Base-by-base conservation (phyloP, 2,329 filamentous ascomycete species). In the Exserohilum rostratum region DNA sequence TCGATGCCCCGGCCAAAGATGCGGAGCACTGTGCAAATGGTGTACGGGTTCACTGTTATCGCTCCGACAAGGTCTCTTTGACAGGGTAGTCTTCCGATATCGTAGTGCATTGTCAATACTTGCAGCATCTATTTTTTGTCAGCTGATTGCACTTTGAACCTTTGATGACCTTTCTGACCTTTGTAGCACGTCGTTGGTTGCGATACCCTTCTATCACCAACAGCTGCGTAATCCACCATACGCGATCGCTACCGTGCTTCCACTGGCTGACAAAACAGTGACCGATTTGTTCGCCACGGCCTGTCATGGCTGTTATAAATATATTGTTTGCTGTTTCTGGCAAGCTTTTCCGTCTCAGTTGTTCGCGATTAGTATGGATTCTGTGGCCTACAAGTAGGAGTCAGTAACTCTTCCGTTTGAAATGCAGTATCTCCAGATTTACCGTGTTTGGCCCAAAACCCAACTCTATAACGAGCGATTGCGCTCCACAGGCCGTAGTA, bases 191-290 rank as follows among this genome's bases (percentile, higher is more conserved):
- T 30, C 34, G 44, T 34, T 60, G 57, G 12, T 58, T 55, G n/a
- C 54, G 47, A 46, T 58, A 50, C 6, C 38, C 22, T 5, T 50
- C 33, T 2, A 46, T 4, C 34, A 60, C 57, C 39, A 60, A 17
- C 40, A 58, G 15, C 13, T 60, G 55, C 2, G 57, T 58, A 29
- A 58, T 55, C 57, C 54, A 60, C 50, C 47, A 60, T 1, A 60
- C 38, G 6, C 54, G 51, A 10, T 43, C 47, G 9, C 29, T 40
- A 1, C 40, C 30, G 37, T 50, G 46, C 30, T 40, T 38, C 57
- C 55, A 60, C 31, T 55, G 54, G 15, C 50, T 55, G 11, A 55
- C 39, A 18, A 60, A 55, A 22, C 57, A 60, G 25, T 58, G 48
- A 7, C 38, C 57, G 20, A 60, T 13, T 15, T 45, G 47, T 33